Percentiles rank a stretch among this genome's conserved stretches.
phyloP scores from a whole-genome alignment of 139 green algal genomes.

The Edaphochlamys debaryana region DNA sequence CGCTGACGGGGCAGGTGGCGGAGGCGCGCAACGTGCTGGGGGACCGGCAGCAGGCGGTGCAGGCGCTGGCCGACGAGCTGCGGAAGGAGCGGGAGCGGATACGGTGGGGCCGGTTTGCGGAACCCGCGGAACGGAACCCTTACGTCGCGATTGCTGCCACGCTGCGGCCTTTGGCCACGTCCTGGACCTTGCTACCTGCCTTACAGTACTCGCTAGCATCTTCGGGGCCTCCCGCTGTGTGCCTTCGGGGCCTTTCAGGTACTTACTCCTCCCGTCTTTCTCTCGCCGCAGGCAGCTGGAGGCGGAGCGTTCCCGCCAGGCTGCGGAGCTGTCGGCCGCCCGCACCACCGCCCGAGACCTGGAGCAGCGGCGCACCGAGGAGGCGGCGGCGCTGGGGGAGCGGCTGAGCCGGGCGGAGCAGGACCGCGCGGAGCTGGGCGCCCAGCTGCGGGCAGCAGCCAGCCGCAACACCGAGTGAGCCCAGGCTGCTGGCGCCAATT shows the following conservation, averaged over 20 bases:
- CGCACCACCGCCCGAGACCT: neutral
- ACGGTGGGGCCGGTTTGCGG: neutral
- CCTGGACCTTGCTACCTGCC: too few species aligned
- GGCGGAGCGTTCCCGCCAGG: neutral
- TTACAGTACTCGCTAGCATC: too few species aligned
- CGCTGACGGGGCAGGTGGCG: neutral
- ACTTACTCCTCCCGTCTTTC: neutral
- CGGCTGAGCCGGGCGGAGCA: neutral
- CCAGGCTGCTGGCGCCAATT: neutral
- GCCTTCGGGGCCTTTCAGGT: too few species aligned
- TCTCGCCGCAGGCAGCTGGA: neutral
- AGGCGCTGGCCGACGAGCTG: neutral
- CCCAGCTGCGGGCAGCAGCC: slow-evolving; percentile 3
- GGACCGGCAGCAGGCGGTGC: neutral
- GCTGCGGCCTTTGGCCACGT: too few species aligned
- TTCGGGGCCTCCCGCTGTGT: too few species aligned
- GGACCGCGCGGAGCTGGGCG: neutral
- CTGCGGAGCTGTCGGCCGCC: neutral
- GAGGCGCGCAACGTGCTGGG: neutral
- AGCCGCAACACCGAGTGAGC: slow-evolving; percentile 6
- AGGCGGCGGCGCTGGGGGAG: neutral
- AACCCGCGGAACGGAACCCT: too few species aligned
- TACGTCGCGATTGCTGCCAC: too few species aligned
- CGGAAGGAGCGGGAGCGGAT: neutral
- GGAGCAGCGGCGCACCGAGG: neutral